Percentiles rank a stretch among this genome's conserved stretches.
Evolutionary conservation across 1,284 basidiomycete genomes (phyloP).

Genomic region (Austroboletus rostrupii): DNA sequence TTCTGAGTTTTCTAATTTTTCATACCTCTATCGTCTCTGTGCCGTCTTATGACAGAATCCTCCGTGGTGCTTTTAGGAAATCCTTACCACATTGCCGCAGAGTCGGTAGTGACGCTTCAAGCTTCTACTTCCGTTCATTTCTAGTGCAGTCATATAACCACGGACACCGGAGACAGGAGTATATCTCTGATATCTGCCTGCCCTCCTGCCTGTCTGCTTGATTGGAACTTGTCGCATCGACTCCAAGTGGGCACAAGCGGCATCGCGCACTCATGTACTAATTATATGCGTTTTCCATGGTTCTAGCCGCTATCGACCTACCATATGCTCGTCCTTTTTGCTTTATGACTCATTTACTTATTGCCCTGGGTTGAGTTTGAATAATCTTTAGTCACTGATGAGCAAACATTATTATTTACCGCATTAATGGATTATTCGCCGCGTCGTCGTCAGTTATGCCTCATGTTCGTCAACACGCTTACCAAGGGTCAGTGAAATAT

Average conservation of each 20-base stretch:
- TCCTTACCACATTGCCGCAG: conserved; percentile 55
- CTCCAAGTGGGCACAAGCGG: conserved; percentile 54
- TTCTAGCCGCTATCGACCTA: conserved; percentile 54
- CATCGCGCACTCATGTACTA: conserved; percentile 49
- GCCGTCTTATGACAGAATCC: conserved; percentile 74
- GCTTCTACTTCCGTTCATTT: conserved; percentile 60
- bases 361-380: too few relatives aligned
- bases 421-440: too few relatives aligned
- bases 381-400: too few relatives aligned
- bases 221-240: conserved; percentile 56
- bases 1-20: conserved; percentile 67
- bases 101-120: conserved; percentile 73
- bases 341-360: too few relatives aligned
- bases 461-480: too few relatives aligned
- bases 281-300: conserved; percentile 58
- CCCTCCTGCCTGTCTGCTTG: conserved; percentile 71
- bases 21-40: conserved; percentile 78
- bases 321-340: too few relatives aligned
- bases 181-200: conserved; percentile 45
- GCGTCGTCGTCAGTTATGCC: too few relatives aligned
- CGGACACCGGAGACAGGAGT: conserved; percentile 44
- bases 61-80: conserved; percentile 60
- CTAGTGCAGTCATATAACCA: conserved; percentile 35
- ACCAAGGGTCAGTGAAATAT: too few relatives aligned
- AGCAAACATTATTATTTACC: too few relatives aligned